Conservation (phyloP, 768 basidiomycete genomes). For the Naematelia encephala region DNA sequence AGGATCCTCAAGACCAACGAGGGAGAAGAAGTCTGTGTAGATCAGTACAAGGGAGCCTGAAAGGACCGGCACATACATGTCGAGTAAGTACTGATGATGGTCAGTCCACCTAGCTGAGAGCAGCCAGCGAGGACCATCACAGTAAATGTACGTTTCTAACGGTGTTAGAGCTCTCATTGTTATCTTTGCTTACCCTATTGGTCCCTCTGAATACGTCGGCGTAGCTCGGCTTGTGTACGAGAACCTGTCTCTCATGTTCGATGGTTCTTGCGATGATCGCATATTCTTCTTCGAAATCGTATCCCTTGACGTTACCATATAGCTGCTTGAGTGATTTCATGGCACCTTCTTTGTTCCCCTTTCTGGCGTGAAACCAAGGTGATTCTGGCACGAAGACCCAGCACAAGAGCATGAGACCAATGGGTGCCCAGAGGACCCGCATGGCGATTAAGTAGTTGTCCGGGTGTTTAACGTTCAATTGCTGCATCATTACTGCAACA, state of each 20-base stretch:
- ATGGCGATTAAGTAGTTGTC: constrained; percentile 10
- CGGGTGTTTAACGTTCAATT: constrained; percentile 10
- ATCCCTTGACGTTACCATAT: constrained; percentile 16
- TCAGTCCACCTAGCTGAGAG: constrained; percentile 2
- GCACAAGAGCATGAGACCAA: constrained; percentile 11
- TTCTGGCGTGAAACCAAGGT: constrained; percentile 14
- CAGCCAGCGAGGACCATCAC: constrained; percentile 3
- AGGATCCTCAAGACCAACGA: constrained; percentile 13
- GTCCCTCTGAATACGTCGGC: constrained; percentile 9
- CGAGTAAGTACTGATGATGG: constrained; percentile 12
- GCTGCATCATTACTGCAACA: constrained; percentile 12
- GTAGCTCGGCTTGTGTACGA: neutral
- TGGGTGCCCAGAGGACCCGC: constrained; percentile 6
- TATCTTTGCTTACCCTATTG: constrained; percentile 6
- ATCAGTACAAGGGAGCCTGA: neutral
- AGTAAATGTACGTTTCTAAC: constrained; percentile 12
- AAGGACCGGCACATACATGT: constrained; percentile 8
- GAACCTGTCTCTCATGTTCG: constrained; percentile 5
- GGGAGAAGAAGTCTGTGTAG: constrained; percentile 15
- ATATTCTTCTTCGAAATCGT: constrained; percentile 21
- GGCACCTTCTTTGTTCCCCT: constrained; percentile 12
- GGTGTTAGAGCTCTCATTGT: neutral
- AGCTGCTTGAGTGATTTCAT: constrained; percentile 5
- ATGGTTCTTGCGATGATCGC: constrained; percentile 11
- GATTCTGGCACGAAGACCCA: constrained; percentile 14